These are phyloP conservation scores for Ophiostoma himal-ulmi DNA, from an alignment of 2,329 filamentous ascomycete genomes.

Conservation along the genomic window DNA sequence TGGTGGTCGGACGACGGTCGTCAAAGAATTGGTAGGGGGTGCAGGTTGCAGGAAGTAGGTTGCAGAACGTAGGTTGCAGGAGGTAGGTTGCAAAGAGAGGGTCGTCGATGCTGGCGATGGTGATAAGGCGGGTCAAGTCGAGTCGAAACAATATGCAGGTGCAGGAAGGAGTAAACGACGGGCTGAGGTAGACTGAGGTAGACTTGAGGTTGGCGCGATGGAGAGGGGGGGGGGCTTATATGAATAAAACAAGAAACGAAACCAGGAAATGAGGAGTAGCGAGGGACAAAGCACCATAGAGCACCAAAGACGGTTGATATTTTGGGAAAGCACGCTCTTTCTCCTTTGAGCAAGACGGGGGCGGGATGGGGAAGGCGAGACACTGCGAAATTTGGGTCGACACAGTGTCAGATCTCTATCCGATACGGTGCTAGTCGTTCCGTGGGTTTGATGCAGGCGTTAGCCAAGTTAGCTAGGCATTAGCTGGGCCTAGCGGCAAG, in stretches of 20 bases:
- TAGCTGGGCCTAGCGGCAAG: not conserved
- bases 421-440: conserved; percentile 8
- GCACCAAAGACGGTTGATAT: not conserved
- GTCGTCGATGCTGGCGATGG: not conserved
- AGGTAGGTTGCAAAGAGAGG: not conserved
- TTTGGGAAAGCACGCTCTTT: conserved; percentile 12
- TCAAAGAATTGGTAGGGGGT: not conserved
- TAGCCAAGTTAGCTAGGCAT: not conserved
- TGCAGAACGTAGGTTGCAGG: not conserved
- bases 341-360: conserved; percentile 11
- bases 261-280: conserved; percentile 8
- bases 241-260: conserved; percentile 12
- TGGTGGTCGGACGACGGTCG: not conserved
- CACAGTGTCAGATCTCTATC: not conserved
- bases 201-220: not conserved
- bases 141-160: not conserved
- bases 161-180: conserved; percentile 2
- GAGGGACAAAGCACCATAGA: not conserved
- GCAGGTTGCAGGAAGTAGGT: not conserved
- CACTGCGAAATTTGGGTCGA: not conserved
- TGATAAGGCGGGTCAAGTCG: conserved; percentile 10
- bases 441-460: not conserved
- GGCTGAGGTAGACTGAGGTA: not conserved
- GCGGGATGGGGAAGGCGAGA: conserved; percentile 5
- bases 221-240: not conserved